Percentiles rank a stretch among this genome's conserved stretches.
These are phyloP conservation scores for Serendipita indica DNA, from an alignment of 768 basidiomycete species.

Conservation along the genomic window DNA sequence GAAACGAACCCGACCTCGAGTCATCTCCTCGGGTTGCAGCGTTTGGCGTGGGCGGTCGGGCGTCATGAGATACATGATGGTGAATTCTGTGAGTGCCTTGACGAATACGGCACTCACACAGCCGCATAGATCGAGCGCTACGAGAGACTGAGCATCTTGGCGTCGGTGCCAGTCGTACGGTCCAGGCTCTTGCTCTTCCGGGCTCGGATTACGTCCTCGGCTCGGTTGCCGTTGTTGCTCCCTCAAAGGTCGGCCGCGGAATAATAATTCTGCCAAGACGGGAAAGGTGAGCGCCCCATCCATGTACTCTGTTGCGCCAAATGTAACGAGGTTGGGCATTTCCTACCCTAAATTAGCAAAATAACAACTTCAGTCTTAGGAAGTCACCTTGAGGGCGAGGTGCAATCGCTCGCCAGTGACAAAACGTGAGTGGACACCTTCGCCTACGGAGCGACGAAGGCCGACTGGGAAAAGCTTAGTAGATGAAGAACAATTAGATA, in stretches of 20 bases:
- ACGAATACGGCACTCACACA: conserved; percentile 88
- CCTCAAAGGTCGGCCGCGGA: conserved; percentile 63
- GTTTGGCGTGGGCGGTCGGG: no score
- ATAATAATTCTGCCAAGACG: conserved; percentile 79
- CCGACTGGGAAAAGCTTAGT: no score
- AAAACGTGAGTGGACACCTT: conserved; percentile 78
- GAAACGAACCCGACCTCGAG: conserved; percentile 23
- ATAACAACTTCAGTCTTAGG: background rate
- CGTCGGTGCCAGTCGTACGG: conserved; percentile 66
- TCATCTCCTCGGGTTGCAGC: conserved; percentile 14
- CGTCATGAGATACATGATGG: conserved; percentile 43
- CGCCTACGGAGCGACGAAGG: conserved; percentile 82
- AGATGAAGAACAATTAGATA: no score
- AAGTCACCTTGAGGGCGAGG: conserved; percentile 55
- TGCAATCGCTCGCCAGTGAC: conserved; percentile 81
- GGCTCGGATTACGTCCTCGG: conserved; percentile 12
- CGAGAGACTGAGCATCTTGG: conserved; percentile 58
- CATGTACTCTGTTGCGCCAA: conserved; percentile 99
- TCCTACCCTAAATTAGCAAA: conserved; percentile 38
- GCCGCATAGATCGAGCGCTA: conserved; percentile 87
- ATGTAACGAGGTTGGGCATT: conserved; percentile 68
- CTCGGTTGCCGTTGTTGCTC: conserved; percentile 20
- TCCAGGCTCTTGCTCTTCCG: conserved; percentile 25
- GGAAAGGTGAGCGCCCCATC: conserved; percentile 75
- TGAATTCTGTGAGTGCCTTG: conserved; percentile 72